Conservation (phyloP, 2,329 filamentous ascomycete species). For the Phyllosticta citrichinensis region DNA sequence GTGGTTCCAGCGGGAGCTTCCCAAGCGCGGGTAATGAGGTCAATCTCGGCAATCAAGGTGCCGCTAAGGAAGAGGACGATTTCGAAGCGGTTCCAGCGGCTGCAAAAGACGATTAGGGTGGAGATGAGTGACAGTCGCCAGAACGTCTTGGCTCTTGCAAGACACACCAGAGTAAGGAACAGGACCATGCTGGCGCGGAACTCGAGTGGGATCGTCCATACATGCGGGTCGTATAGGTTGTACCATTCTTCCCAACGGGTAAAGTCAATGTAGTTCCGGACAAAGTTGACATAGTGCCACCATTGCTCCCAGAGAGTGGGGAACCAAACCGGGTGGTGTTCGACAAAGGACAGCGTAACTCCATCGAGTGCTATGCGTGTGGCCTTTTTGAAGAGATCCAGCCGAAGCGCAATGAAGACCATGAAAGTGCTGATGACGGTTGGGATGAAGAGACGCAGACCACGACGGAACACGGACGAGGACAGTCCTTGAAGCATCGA, state of each 20-base stretch:
- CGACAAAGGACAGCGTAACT: slow-evolving; percentile 14
- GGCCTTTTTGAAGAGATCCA: slow-evolving; percentile 16
- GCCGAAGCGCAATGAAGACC: slow-evolving; percentile 13
- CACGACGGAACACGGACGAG: slow-evolving; percentile 42
- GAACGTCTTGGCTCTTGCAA: slow-evolving; percentile 11
- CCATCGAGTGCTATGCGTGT: slow-evolving; percentile 18
- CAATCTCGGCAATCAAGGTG: slow-evolving; percentile 28
- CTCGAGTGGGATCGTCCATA: slow-evolving; percentile 30
- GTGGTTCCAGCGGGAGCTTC: not conserved
- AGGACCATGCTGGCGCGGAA: slow-evolving; percentile 34
- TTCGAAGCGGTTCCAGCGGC: slow-evolving; percentile 14
- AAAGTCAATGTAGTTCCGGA: slow-evolving; percentile 13
- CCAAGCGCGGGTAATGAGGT: slow-evolving; percentile 17
- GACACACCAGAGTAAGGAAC: slow-evolving; percentile 15
- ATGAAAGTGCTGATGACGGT: slow-evolving; percentile 47
- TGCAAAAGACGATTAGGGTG: slow-evolving; percentile 15
- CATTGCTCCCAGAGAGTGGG: slow-evolving; percentile 21
- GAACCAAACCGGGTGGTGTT: slow-evolving; percentile 2
- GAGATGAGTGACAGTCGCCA: slow-evolving; percentile 11
- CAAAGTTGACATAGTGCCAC: slow-evolving; percentile 20
- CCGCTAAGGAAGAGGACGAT: slow-evolving; percentile 24
- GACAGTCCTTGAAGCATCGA: slow-evolving; percentile 34
- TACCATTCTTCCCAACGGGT: slow-evolving; percentile 7
- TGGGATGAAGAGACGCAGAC: slow-evolving; percentile 41
- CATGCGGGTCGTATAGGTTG: slow-evolving; percentile 21